These are phyloP conservation scores for Trametes meyenii DNA, from an alignment of 768 basidiomycete genomes.

Conservation along the genomic window DNA sequence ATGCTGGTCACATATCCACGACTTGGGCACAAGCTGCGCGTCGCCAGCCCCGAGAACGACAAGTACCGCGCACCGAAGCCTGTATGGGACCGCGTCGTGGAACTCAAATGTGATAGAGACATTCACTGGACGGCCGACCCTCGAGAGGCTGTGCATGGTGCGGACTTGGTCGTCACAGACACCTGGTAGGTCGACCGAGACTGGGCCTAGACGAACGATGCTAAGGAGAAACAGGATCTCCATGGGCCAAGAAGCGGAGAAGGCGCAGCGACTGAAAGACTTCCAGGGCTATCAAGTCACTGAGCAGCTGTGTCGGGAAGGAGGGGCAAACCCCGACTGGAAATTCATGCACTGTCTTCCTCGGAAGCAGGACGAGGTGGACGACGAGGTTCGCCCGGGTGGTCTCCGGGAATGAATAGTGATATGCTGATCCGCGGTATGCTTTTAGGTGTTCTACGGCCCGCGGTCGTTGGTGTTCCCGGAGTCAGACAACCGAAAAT, in stretches of 20 bases:
- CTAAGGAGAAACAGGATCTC: conserved; percentile 70
- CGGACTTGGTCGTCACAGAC: conserved; percentile 96
- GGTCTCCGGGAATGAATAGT: background rate
- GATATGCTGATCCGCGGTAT: conserved; percentile 7
- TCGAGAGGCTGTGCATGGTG: conserved; percentile 82
- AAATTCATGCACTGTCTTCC: conserved; percentile 97
- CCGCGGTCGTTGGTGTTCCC: conserved; percentile 89
- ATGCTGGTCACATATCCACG: conserved; percentile 96
- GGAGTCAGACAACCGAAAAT: conserved; percentile 95
- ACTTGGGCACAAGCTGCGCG: conserved; percentile 81
- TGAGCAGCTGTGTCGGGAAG: conserved; percentile 77
- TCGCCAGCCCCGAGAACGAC: conserved; percentile 73
- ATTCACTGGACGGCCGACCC: conserved; percentile 82
- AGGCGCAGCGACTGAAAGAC: conserved; percentile 79
- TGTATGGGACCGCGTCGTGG: conserved; percentile 83
- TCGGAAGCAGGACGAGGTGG: conserved; percentile 89
- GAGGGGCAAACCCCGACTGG: conserved; percentile 86
- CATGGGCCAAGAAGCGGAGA: conserved; percentile 98
- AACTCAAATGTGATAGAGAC: conserved; percentile 69
- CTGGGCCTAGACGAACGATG: background rate
- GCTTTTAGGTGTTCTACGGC: conserved; percentile 83
- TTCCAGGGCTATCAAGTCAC: conserved; percentile 96
- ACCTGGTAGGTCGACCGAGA: conserved; percentile 68
- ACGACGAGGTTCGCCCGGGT: conserved; percentile 71
- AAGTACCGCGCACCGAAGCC: conserved; percentile 66